Base-by-base conservation (phyloP, 306 rosid genomes). In the Cucurbita moschata region DNA sequence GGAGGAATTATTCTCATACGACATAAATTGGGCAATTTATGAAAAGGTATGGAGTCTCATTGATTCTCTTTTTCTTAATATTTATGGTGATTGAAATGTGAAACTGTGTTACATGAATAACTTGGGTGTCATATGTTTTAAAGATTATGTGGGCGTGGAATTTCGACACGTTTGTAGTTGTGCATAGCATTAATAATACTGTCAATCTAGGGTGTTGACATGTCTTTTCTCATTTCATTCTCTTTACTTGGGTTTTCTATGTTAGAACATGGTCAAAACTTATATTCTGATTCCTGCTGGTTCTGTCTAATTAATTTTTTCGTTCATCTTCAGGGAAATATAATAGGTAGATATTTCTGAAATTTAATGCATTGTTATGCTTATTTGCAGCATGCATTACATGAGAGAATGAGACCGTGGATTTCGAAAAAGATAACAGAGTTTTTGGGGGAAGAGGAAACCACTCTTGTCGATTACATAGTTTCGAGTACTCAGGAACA, bases 391-490 rank as follows among this genome's bases (percentile, higher is more conserved):
- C 92, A 95, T 76, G 84, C 86, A 49, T 81, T 95, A 67, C 99
- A 95, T 52, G 96, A 95, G 71, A 83, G 99, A 75, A 89, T 95
- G 99, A 86, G 97, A 75, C 99, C 99, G 0, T 95, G 99, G 99
- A 91, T 95, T 75, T 89, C 97, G 14, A 95, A 91, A 83, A 95
- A 95, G 86, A 91, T 95, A 62, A 81, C 89, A 0, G 99, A 91
- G 81, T 95, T 95, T 66, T 80, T 95, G 72, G 99, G 99, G 62
- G 99, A 95, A 83, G 99, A 95, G 55, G 99, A 95, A 81, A 79
- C 86, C 37, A 91, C 99, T 4, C 83, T 95, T 78, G 96, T 88
- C 70, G 99, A 95, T 70, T 95, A 95, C 82, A 95, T 95, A 72
- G 99, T 95, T 62, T 85, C 97, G 13, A 89, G 99, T 56, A 95